These are phyloP conservation scores for Brettanomyces sp. DNA, from an alignment of 805 yeast species.

Conservation along the genomic window DNA sequence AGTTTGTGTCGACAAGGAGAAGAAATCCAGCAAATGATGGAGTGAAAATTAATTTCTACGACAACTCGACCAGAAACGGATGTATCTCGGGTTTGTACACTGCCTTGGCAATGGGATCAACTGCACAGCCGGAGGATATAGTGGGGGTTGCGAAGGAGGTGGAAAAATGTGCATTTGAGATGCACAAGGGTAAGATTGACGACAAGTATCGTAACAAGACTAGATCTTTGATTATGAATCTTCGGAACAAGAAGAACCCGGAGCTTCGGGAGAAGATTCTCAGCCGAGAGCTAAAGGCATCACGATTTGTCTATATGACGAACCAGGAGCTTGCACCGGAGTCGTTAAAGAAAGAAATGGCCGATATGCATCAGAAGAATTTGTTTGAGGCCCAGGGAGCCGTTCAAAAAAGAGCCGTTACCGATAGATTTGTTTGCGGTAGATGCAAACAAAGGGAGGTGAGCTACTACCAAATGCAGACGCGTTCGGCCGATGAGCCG, in stretches of 20 bases:
- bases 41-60: constrained; percentile 57
- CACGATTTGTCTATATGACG: constrained; percentile 64
- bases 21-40: constrained; percentile 80
- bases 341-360: constrained; percentile 74
- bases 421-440: constrained; percentile 95
- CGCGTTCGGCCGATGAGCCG: constrained; percentile 98
- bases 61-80: constrained; percentile 73
- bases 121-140: constrained; percentile 39
- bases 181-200: constrained; percentile 46
- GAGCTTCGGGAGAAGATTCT: constrained; percentile 65
- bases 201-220: constrained; percentile 72
- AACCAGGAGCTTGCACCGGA: constrained; percentile 97
- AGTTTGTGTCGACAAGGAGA: constrained; percentile 33
- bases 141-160: constrained; percentile 58
- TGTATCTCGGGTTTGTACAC: constrained; percentile 80
- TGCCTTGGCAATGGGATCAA: constrained; percentile 77
- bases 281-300: constrained; percentile 56
- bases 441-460: constrained; percentile 97
- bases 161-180: constrained; percentile 59
- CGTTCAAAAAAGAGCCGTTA: constrained; percentile 87
- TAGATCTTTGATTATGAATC: constrained; percentile 78
- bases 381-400: constrained; percentile 97
- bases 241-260: constrained; percentile 85
- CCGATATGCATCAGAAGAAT: constrained; percentile 78
- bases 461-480: constrained; percentile 94